Evolutionary conservation across 257 asterid genomes (phyloP), one percentile per base, ranked within the genome.

Genomic region (Fraxinus quadrangulata): DNA sequence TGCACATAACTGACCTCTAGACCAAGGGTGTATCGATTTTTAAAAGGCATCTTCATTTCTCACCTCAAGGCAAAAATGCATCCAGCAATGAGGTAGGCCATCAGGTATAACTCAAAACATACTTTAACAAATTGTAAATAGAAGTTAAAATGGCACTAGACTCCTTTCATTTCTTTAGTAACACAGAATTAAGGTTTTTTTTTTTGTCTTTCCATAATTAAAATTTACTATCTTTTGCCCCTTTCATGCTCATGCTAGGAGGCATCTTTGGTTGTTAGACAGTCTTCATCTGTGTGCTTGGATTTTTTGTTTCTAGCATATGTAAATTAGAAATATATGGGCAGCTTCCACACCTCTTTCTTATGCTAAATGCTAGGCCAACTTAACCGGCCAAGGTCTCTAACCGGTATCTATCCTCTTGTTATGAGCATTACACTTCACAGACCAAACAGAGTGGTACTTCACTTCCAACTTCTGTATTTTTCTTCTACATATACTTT

Each of bases 321-420:
- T 6, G 24, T 54, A 54, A n/a, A 54, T 54, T 47, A 47, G n/a
- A 47, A 47, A 54, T 54, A 54, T 17, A 54, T n/a, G 9, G 8
- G 8, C 9, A 16, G 40, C 42, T 72, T 72, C 56, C 17, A 10
- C 67, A 72, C 76, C 26, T 45, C 17, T 30, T 73, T 49, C 47
- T 19, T 31, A 51, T 31, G 77, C 77, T 73, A 28, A 67, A 31
- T 33, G 69, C 17, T 74, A 33, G 70, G 54, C 70, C 34, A 73
- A 74, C 77, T 54, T 74, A 74, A 74, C 51, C 2, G 2, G 34
- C 70, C 51, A 74, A 3, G 69, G 70, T 74, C 77, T 74, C 77
- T 47, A 74, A 8, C 31, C 16, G 30, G 37, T 36, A 73, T 51
- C n/a, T 73, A 31, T 51, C 77, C 77, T 73, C 77, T 54, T 54